Conservation (phyloP, 257 asterid genomes). For the Solanum piurae region DNA sequence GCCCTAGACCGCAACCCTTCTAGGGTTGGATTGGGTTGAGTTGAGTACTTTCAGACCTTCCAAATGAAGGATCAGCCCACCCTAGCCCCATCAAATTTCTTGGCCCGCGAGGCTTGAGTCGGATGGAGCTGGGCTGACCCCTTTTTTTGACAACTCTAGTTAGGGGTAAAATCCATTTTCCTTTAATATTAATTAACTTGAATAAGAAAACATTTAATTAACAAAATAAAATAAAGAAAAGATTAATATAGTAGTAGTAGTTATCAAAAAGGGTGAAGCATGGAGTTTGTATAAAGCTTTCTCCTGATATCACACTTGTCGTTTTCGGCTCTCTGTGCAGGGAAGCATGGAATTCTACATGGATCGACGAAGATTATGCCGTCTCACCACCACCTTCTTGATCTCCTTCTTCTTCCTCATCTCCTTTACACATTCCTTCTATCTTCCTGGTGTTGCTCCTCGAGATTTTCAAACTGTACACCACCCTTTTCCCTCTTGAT, state of each 20-base stretch:
- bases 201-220: too few relatives aligned
- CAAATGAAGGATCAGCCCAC: too few relatives aligned
- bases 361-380: conserved; percentile 30
- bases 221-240: not conserved
- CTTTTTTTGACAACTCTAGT: too few relatives aligned
- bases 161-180: too few relatives aligned
- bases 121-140: too few relatives aligned
- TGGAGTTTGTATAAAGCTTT: not conserved
- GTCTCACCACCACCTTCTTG: conserved; percentile 13
- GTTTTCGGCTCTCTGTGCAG: not conserved
- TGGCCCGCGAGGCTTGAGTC: too few relatives aligned
- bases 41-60: too few relatives aligned
- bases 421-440: conserved; percentile 50
- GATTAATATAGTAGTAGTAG: not conserved
- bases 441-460: conserved; percentile 84
- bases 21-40: too few relatives aligned
- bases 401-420: conserved; percentile 24
- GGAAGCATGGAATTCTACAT: conserved; percentile 5
- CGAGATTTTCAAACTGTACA: conserved; percentile 60
- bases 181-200: too few relatives aligned
- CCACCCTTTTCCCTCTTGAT: not conserved
- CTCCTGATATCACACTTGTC: not conserved
- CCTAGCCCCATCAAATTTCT: too few relatives aligned
- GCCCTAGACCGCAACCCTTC: too few relatives aligned
- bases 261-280: not conserved